phyloP scores from a whole-genome alignment of 305 asterid genomes.

The Caryopteris hybrid region DNA sequence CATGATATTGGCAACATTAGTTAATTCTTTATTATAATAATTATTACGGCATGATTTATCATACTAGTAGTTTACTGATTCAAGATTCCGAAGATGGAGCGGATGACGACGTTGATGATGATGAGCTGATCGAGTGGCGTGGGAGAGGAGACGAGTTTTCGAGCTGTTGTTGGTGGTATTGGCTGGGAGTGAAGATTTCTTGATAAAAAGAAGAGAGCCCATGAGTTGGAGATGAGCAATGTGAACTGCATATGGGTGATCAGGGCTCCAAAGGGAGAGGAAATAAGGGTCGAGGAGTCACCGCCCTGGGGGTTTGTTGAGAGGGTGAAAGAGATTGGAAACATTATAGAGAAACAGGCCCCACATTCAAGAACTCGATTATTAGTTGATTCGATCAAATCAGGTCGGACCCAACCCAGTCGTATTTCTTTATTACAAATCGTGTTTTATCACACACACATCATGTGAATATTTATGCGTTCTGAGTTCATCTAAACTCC shows the following conservation, averaged over 20 bases:
- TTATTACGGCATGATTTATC: too few species aligned
- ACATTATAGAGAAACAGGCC: conserved; percentile 35
- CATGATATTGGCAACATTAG: too few species aligned
- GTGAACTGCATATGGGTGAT: conserved; percentile 50
- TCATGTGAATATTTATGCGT: too few species aligned
- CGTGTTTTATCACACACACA: too few species aligned
- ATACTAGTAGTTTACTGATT: too few species aligned
- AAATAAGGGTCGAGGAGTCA: neutral
- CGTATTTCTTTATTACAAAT: too few species aligned
- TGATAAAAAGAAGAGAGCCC: conserved; percentile 28
- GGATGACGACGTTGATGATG: neutral
- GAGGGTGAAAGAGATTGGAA: conserved; percentile 30
- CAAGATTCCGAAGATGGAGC: neutral
- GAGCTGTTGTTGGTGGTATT: conserved; percentile 33
- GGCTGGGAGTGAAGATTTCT: conserved; percentile 42
- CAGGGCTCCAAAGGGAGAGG: conserved; percentile 31
- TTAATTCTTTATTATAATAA: too few species aligned
- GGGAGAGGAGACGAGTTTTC: conserved; percentile 18
- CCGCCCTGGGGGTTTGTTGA: conserved; percentile 35
- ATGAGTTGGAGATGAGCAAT: conserved; percentile 39
- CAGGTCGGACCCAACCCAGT: too few species aligned
- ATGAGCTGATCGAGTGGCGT: conserved; percentile 30
- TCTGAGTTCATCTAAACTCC: too few species aligned
- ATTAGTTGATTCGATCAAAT: conserved; percentile 39
- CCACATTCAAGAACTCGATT: conserved; percentile 38